A percentile compares a stretch with the other conserved stretches of the same genome.
These are phyloP conservation scores for Diplodia intermedia DNA, from an alignment of 2,329 filamentous ascomycete genomes.

Conservation along the genomic window DNA sequence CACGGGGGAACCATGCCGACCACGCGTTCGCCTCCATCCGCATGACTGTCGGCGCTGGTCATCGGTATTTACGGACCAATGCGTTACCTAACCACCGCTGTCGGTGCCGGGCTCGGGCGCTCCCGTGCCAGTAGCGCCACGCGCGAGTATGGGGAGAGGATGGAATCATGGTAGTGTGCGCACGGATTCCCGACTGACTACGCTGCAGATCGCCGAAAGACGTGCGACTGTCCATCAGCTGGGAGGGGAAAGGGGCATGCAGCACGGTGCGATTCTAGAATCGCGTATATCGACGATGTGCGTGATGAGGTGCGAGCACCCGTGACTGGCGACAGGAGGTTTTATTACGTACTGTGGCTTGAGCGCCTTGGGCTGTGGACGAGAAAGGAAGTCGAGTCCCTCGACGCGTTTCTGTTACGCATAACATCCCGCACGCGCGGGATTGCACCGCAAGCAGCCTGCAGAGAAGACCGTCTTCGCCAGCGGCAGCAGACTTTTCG, in stretches of 20 bases:
- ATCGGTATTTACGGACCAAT: not conserved
- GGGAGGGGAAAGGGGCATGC: not conserved
- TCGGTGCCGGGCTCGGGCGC: not conserved
- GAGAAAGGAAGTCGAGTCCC: constrained; percentile 20
- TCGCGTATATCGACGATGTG: not conserved
- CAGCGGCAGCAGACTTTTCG: not conserved
- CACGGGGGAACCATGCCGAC: not conserved
- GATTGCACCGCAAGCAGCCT: not conserved
- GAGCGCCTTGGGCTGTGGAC: constrained; percentile 4
- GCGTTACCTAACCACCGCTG: not conserved
- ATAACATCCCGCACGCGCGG: constrained; percentile 27
- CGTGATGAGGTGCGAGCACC: constrained; percentile 12
- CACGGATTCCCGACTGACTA: constrained; percentile 17
- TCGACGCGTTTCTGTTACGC: constrained; percentile 26
- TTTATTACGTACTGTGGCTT: constrained; percentile 28
- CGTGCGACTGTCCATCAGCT: not conserved
- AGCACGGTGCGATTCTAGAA: not conserved
- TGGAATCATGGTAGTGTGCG: constrained; percentile 13
- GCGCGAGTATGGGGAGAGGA: constrained; percentile 24
- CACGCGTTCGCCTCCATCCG: not conserved
- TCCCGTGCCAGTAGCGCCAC: not conserved
- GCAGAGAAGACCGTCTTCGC: not conserved
- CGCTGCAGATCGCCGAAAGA: constrained; percentile 11
- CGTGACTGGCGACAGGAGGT: not conserved
- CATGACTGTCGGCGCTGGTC: not conserved